phyloP scores from a whole-genome alignment of 2,329 filamentous ascomycete species.

The Penicillium freii region DNA sequence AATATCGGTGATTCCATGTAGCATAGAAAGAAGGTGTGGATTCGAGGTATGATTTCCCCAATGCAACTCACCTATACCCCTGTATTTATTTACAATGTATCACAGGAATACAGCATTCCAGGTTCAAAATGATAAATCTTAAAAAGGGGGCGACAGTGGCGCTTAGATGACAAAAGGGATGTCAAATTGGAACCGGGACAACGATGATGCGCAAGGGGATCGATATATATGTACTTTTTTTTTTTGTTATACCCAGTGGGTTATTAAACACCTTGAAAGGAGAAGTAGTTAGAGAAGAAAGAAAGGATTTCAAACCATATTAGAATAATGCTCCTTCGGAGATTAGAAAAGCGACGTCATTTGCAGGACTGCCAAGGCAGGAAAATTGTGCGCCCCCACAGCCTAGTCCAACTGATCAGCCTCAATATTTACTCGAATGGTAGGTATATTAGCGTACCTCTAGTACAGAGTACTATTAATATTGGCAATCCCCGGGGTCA shows the following conservation, averaged over 20 bases:
- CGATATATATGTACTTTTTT: too few relatives aligned
- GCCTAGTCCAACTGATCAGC: neutral
- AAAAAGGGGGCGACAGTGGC: slow-evolving; percentile 1
- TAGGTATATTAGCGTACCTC: neutral
- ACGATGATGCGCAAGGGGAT: slow-evolving; percentile 1
- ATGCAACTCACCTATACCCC: slow-evolving; percentile 1
- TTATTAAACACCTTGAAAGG: neutral
- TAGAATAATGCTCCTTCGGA: neutral
- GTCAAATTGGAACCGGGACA: neutral
- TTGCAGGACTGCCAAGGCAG: slow-evolving; percentile 2
- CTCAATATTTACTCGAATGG: neutral
- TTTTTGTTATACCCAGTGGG: neutral
- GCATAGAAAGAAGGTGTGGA: neutral
- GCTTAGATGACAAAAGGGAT: slow-evolving; percentile 2
- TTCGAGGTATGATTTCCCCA: neutral
- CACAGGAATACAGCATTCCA: slow-evolving; percentile 1
- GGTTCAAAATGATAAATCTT: neutral
- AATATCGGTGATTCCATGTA: neutral
- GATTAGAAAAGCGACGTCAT: slow-evolving; percentile 1
- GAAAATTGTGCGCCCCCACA: neutral
- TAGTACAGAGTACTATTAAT: neutral
- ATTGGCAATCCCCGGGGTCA: neutral
- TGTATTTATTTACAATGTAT: slow-evolving; percentile 1
- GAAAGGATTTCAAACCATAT: neutral
- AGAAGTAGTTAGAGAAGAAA: neutral